phyloP scores from a whole-genome alignment of 106 monocot genomes.

The Xerophyta viscosa region DNA sequence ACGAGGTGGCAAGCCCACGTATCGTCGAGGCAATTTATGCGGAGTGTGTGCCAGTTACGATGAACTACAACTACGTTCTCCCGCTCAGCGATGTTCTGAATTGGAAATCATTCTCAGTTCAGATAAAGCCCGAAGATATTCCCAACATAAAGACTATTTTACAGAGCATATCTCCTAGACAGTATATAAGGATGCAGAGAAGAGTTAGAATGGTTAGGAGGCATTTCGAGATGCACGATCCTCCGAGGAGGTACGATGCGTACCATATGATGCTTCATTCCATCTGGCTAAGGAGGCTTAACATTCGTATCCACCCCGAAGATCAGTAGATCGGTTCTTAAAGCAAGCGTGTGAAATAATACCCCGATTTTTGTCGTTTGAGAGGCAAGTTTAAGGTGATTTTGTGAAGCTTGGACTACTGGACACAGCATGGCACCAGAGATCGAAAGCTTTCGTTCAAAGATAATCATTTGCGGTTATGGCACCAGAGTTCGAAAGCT shows the following conservation, averaged over 20 bases:
- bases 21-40: conserved; percentile 80
- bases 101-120: conserved; percentile 82
- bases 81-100: conserved; percentile 83
- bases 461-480: too few species aligned
- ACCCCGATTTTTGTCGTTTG: too few species aligned
- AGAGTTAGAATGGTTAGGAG: conserved; percentile 48
- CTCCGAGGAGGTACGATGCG: conserved; percentile 64
- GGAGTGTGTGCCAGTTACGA: conserved; percentile 86
- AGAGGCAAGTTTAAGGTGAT: too few species aligned
- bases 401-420: too few species aligned
- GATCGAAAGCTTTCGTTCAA: too few species aligned
- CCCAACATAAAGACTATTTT: conserved; percentile 70
- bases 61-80: conserved; percentile 59
- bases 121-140: conserved; percentile 46
- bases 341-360: too few species aligned
- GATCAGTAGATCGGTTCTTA: conserved; percentile 1
- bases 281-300: conserved; percentile 73
- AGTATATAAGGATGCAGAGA: conserved; percentile 79
- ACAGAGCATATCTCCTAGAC: conserved; percentile 37
- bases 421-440: too few species aligned
- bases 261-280: conserved; percentile 90
- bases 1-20: conserved; percentile 88
- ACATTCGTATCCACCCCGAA: conserved; percentile 29
- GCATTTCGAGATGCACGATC: conserved; percentile 56
- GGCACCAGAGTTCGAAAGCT: too few species aligned